Percentiles rank a stretch among this genome's conserved stretches.
These are phyloP conservation scores for Mycosphaerella sp. DNA, from an alignment of 2,329 filamentous ascomycete species.

Conservation along the genomic window DNA sequence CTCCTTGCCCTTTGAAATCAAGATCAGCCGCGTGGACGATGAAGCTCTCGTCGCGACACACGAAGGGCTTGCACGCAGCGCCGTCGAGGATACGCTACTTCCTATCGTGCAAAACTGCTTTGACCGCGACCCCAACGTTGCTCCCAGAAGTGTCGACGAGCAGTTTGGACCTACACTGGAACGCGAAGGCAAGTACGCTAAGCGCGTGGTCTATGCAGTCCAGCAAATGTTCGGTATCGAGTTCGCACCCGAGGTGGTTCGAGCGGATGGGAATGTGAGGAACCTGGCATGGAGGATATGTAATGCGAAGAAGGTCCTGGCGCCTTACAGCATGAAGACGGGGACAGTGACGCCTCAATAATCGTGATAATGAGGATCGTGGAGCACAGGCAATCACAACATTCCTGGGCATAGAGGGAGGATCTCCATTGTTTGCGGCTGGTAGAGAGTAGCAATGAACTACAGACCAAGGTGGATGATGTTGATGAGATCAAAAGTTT, in stretches of 20 bases:
- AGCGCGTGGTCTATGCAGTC: constrained; percentile 86
- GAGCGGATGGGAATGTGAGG: constrained; percentile 81
- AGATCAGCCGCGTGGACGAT: constrained; percentile 73
- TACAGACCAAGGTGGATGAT: background rate
- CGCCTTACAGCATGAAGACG: constrained; percentile 46
- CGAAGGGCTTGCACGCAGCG: constrained; percentile 56
- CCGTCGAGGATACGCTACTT: constrained; percentile 70
- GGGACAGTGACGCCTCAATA: constrained; percentile 31
- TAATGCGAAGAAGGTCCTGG: constrained; percentile 87
- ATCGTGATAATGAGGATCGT: background rate
- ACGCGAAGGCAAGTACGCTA: constrained; percentile 80
- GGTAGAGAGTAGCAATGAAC: background rate
- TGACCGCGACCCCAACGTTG: constrained; percentile 84
- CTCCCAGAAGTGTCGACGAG: constrained; percentile 71
- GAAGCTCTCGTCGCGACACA: constrained; percentile 44
- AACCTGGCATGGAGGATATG: constrained; percentile 93
- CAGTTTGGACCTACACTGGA: constrained; percentile 80
- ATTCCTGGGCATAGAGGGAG: constrained; percentile 1
- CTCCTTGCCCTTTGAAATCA: constrained; percentile 86
- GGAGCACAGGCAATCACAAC: constrained; percentile 5
- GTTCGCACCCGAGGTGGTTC: constrained; percentile 85
- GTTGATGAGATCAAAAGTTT: background rate
- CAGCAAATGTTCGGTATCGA: constrained; percentile 96
- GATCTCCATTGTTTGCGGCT: background rate
- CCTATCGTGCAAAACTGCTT: constrained; percentile 87